A percentile compares a stretch with the other conserved stretches of the same genome.
These are phyloP conservation scores for Fusarium compactum DNA, from an alignment of 2,329 filamentous ascomycete species.

Conservation along the genomic window DNA sequence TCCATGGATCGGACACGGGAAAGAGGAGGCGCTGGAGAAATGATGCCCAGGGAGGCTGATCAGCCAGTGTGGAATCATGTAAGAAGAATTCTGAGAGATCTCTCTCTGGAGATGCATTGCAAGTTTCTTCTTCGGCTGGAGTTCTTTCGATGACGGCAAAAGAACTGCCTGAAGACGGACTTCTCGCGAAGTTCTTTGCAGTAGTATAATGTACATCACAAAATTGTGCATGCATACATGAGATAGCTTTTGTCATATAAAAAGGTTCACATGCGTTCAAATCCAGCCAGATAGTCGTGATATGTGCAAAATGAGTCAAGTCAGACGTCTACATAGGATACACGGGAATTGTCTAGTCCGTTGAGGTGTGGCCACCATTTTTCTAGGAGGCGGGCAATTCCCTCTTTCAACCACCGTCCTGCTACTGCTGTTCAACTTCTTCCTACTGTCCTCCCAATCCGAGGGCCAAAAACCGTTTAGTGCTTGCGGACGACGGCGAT, in stretches of 20 bases:
- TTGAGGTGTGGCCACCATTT: slow-evolving; percentile 40
- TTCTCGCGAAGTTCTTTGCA: slow-evolving; percentile 22
- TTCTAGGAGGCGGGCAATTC: slow-evolving; percentile 40
- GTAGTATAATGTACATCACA: slow-evolving; percentile 44
- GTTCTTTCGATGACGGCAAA: slow-evolving; percentile 23
- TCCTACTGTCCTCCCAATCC: slow-evolving; percentile 18
- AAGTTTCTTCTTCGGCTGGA: slow-evolving; percentile 18
- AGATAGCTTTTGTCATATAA: slow-evolving; percentile 35
- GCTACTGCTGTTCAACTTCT: slow-evolving; percentile 27
- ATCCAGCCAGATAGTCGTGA: neutral
- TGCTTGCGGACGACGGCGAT: slow-evolving; percentile 64
- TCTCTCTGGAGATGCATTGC: slow-evolving; percentile 19
- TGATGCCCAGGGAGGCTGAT: slow-evolving; percentile 34
- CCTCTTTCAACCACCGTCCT: slow-evolving; percentile 41
- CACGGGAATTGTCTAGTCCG: slow-evolving; percentile 51
- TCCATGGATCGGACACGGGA: slow-evolving; percentile 21
- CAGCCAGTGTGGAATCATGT: slow-evolving; percentile 27
- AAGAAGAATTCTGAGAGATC: slow-evolving; percentile 25
- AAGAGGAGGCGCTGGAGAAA: slow-evolving; percentile 24
- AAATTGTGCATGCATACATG: slow-evolving; percentile 43
- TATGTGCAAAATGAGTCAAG: slow-evolving; percentile 47
- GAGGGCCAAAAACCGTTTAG: slow-evolving; percentile 46
- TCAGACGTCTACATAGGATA: slow-evolving; percentile 53
- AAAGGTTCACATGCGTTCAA: slow-evolving; percentile 31
- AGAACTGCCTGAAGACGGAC: slow-evolving; percentile 25